Conservation (phyloP, 169 alveolate genomes). For the Cryptosporidium xiaoi region DNA sequence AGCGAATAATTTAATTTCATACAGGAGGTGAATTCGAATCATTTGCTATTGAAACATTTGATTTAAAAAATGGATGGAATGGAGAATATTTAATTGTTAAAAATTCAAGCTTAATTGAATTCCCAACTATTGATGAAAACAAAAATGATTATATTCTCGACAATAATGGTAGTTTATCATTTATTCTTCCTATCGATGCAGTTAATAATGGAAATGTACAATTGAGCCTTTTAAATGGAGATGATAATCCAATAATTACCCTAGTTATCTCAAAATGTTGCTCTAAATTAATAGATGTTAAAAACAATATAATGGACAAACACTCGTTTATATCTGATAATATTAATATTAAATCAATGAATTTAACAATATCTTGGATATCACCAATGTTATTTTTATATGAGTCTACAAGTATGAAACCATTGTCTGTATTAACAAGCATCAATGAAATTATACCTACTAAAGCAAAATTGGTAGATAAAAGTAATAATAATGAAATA, state of each 20-base stretch:
- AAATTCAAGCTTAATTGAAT: no score
- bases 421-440: slow-evolving; percentile 7
- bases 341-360: background rate
- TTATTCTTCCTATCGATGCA: slow-evolving; percentile 1
- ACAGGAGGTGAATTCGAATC: background rate
- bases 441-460: slow-evolving; percentile 1
- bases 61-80: no score
- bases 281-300: slow-evolving; percentile 12
- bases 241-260: background rate
- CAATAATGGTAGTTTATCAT: background rate
- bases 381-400: slow-evolving; percentile 3
- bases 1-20: no score
- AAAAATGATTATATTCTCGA: background rate
- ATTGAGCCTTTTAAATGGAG: background rate
- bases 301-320: slow-evolving; percentile 2
- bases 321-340: background rate
- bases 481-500: background rate
- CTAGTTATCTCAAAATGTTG: slow-evolving; percentile 25
- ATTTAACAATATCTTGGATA: slow-evolving; percentile 23
- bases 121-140: background rate
- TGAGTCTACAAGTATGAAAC: background rate
- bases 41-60: no score
- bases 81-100: no score
- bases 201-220: background rate
- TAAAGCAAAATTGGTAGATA: background rate